These are phyloP conservation scores for Coleophoma crateriformis DNA, from an alignment of 2,329 filamentous ascomycete genomes.

Conservation along the genomic window DNA sequence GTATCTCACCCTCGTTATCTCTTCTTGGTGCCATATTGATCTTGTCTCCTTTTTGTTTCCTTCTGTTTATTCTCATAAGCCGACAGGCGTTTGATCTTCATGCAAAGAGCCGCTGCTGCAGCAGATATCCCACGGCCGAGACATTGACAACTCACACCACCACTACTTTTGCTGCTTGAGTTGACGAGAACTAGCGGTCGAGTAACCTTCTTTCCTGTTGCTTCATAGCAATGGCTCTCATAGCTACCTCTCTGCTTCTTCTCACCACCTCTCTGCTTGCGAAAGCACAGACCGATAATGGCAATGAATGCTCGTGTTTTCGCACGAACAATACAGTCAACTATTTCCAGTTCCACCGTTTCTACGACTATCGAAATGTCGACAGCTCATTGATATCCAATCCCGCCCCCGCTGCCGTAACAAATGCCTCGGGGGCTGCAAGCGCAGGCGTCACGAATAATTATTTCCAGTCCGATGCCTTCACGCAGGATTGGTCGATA, in stretches of 20 bases:
- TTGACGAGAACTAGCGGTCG: too few species aligned
- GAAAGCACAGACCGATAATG: constrained; percentile 18
- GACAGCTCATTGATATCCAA: not conserved
- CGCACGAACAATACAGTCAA: constrained; percentile 18
- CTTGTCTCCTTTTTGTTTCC: too few species aligned
- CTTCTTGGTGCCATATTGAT: too few species aligned
- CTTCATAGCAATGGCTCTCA: constrained; percentile 6
- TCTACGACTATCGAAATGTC: constrained; percentile 21
- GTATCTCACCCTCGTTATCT: too few species aligned
- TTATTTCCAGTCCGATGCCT: constrained; percentile 16
- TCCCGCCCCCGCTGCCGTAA: constrained; percentile 9
- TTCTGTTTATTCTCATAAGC: too few species aligned
- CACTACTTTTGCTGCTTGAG: too few species aligned
- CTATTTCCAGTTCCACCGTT: constrained; percentile 23
- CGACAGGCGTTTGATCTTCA: too few species aligned
- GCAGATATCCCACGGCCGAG: too few species aligned
- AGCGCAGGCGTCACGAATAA: constrained; percentile 13
- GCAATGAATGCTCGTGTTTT: constrained; percentile 20
- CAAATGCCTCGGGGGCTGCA: constrained; percentile 9
- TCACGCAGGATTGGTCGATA: constrained; percentile 20
- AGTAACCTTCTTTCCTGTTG: too few species aligned
- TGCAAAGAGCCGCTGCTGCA: too few species aligned
- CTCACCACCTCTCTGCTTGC: constrained; percentile 8
- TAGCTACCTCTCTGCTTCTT: constrained; percentile 9
- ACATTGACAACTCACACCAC: too few species aligned